These are phyloP conservation scores for Tricholoma matsutake DNA, from an alignment of 768 basidiomycete species.

Conservation along the genomic window DNA sequence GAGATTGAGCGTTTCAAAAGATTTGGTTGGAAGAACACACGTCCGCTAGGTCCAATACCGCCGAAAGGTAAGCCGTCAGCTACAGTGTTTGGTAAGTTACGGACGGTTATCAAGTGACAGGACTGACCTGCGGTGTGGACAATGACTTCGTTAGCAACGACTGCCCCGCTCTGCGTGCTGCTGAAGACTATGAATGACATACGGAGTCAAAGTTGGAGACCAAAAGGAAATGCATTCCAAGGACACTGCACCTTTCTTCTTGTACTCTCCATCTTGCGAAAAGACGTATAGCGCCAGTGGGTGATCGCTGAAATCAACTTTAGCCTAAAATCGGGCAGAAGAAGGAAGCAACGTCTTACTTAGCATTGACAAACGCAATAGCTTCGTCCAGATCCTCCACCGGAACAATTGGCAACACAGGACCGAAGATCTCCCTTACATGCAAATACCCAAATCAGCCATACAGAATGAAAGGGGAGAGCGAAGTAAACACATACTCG, in stretches of 20 bases:
- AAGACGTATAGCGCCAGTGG: conserved; percentile 82
- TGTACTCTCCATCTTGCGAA: conserved; percentile 53
- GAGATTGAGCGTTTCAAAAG: background rate
- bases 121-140: conserved; percentile 56
- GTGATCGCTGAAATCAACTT: conserved; percentile 41
- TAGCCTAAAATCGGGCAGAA: too few species aligned
- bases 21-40: conserved; percentile 37
- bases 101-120: background rate
- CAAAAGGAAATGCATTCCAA: conserved; percentile 2
- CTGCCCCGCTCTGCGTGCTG: conserved; percentile 69
- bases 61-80: conserved; percentile 27
- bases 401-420: conserved; percentile 71
- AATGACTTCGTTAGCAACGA: conserved; percentile 66
- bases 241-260: conserved; percentile 50
- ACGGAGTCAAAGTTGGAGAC: conserved; percentile 3
- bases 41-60: conserved; percentile 41
- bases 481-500: conserved; percentile 46
- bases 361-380: conserved; percentile 61
- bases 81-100: background rate
- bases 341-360: conserved; percentile 32
- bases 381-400: conserved; percentile 71
- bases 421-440: conserved; percentile 79
- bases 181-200: conserved; percentile 47
- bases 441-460: background rate
- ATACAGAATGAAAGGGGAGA: background rate